Conservation (phyloP, 2,329 filamentous ascomycete genomes). For the Nemania sp. region DNA sequence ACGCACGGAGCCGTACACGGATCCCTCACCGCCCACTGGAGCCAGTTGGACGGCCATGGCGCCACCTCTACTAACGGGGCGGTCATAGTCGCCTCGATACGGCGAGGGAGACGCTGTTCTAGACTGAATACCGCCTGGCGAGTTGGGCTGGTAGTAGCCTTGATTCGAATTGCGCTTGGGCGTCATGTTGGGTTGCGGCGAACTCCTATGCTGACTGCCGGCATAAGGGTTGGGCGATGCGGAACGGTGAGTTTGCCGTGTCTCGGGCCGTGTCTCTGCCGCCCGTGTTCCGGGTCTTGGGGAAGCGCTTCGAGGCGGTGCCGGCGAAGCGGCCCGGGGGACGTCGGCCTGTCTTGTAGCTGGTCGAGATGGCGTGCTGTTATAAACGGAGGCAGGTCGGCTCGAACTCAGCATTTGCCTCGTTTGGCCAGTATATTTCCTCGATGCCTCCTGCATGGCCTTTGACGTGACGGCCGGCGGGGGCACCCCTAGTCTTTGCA, state of each 20-base stretch:
- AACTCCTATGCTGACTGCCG: slow-evolving; percentile 47
- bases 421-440: slow-evolving; percentile 87
- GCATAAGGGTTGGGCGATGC: slow-evolving; percentile 46
- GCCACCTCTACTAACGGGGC: slow-evolving; percentile 60
- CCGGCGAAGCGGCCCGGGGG: slow-evolving; percentile 74
- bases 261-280: slow-evolving; percentile 55
- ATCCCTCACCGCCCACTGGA: slow-evolving; percentile 69
- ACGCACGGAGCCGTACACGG: slow-evolving; percentile 57
- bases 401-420: slow-evolving; percentile 76
- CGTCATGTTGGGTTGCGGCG: slow-evolving; percentile 56
- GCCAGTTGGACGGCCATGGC: slow-evolving; percentile 79
- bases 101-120: slow-evolving; percentile 63
- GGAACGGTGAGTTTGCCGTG: slow-evolving; percentile 49
- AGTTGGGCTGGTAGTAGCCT: slow-evolving; percentile 64
- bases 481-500: slow-evolving; percentile 86
- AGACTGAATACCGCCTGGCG: slow-evolving; percentile 60
- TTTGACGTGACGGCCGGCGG: slow-evolving; percentile 92
- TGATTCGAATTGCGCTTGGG: slow-evolving; percentile 62
- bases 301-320: slow-evolving; percentile 71
- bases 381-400: slow-evolving; percentile 54
- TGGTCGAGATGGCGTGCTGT: slow-evolving; percentile 63
- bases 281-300: slow-evolving; percentile 69
- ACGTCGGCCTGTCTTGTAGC: slow-evolving; percentile 70
- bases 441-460: slow-evolving; percentile 94
- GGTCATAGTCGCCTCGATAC: slow-evolving; percentile 59